Evolutionary conservation across 192 early-diverging fungal genomes (phyloP), one percentile per base, ranked within the genome.

Genomic region (Umbelopsis vinacea): DNA sequence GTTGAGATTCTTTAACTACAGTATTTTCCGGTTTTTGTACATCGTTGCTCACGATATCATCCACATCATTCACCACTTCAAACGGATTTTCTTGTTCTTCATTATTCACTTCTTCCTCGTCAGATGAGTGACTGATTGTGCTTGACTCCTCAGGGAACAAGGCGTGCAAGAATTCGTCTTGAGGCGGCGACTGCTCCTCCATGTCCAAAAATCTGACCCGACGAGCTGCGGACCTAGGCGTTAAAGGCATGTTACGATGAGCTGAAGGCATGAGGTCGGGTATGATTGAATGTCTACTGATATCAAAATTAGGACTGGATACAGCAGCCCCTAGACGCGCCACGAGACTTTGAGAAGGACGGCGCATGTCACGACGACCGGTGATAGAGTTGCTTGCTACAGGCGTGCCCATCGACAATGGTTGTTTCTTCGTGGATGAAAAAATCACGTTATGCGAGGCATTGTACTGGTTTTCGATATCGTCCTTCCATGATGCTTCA

Each of bases 41-140:
- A 7, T 11, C 40, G 11, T 7, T 12, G 8, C 11, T 12, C 40
- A 43, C 15, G 1, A 12, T 15, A 50, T 19, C 19, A 5, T 50
- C 17, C 5, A 6, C 15, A 19, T 50, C 48, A 50, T 50, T 21
- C n/a, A 21, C 7, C 48, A 63, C 57, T 29, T 29, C 33, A 17
- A 63, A 63, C 37, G 57, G 57, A 37, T 63, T 63, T n/a, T 63
- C 57, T 19, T 63, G 57, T 4, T 63, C 57, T 63, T 63, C 12
- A 17, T 29, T 37, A 17, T 22, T 37, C 7, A 63, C 33, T 6
- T 14, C 29, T 37, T 63, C 57, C 7, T 29, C 57, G 35, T 63
- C 57, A 5, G 57, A 63, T 0, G 33, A 7, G 19, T 7, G 29
- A 29, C 29, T 22, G 14, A 8, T 2, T 26, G 53, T 23, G 5